These are phyloP conservation scores for Cutaneotrichosporon cavernicola DNA, from an alignment of 1,284 basidiomycete genomes.

Conservation along the genomic window DNA sequence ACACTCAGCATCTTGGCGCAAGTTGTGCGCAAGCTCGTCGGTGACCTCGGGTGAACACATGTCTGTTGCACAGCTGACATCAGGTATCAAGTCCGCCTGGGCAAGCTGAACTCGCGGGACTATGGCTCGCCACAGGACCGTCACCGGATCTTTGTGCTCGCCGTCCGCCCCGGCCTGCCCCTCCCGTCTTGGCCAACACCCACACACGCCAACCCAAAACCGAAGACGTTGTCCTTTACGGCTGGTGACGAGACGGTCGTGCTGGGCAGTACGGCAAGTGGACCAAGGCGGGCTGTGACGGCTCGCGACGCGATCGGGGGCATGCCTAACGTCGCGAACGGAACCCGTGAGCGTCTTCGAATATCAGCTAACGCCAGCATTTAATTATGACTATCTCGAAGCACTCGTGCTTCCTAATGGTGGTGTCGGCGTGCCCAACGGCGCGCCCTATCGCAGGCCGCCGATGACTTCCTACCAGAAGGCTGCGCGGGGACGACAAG, in stretches of 20 bases:
- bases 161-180: conserved; percentile 27
- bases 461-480: conserved; percentile 27
- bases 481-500: conserved; percentile 9
- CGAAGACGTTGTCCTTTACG: conserved; percentile 10
- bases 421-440: conserved; percentile 17
- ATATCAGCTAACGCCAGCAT: conserved; percentile 1
- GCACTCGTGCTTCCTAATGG: no score
- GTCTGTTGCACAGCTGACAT: not conserved
- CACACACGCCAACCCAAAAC: conserved; percentile 32
- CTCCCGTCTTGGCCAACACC: conserved; percentile 35
- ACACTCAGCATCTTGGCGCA: conserved; percentile 10
- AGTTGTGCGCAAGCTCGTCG: conserved; percentile 23
- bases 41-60: conserved; percentile 7
- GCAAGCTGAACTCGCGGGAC: conserved; percentile 27
- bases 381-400: not conserved
- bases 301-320: conserved; percentile 33
- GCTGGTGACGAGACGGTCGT: conserved; percentile 13
- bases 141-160: conserved; percentile 34
- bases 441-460: conserved; percentile 15
- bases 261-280: not conserved
- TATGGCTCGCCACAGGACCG: conserved; percentile 41
- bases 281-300: conserved; percentile 26
- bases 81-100: conserved; percentile 35
- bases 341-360: not conserved
- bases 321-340: conserved; percentile 20